Evolutionary conservation across 129 eudicot genomes (phyloP), one percentile per base, ranked within the genome.

Genomic region (Flaveria robusta): DNA sequence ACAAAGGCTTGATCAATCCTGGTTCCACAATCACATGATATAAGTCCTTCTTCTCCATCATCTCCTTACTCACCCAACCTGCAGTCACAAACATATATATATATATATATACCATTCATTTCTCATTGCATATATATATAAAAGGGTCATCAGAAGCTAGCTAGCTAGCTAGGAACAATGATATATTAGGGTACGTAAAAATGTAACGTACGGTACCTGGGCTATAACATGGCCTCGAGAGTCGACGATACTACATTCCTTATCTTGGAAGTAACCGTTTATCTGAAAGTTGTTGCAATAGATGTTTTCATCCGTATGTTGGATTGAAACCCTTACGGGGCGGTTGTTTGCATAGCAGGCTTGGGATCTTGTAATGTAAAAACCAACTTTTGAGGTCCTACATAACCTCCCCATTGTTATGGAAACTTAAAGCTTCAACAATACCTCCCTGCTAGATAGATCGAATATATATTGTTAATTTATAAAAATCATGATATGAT

Each of bases 1-100:
- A 94, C 89, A 79, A 94, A 91, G 4, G 93, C 97, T 74, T 91
- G 98, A 87, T 94, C 98, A 7, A 94, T 81, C 69, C 98, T 0
- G 97, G 82, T 49, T 85, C 87, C 49, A 94, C 87, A 39, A 79
- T 75, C 24, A 94, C 93, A 56, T 84, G 87, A 80, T 88, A 94
- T 1, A 94, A 11, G 75, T 94, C 98, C 29, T 87, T 91, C 46
- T 85, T 83, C 74, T 67, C 79, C 62, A 79, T 82, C 68, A 87
- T 37, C 41, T 87, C 96, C 45, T 82, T 72, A 66, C 63, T 71
- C 14, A 87, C 81, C 89, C 92, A 27, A 93, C 83, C 96, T 92
- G 39, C 39, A 5, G 0, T 0, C 5, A 31, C 5, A 7, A 3
- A 2, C 34, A 6, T 31, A 6, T 7, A 15, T 19, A 10, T 63